These are phyloP conservation scores for Venturia nashicola DNA, from an alignment of 2,329 filamentous ascomycete genomes.

Conservation along the genomic window DNA sequence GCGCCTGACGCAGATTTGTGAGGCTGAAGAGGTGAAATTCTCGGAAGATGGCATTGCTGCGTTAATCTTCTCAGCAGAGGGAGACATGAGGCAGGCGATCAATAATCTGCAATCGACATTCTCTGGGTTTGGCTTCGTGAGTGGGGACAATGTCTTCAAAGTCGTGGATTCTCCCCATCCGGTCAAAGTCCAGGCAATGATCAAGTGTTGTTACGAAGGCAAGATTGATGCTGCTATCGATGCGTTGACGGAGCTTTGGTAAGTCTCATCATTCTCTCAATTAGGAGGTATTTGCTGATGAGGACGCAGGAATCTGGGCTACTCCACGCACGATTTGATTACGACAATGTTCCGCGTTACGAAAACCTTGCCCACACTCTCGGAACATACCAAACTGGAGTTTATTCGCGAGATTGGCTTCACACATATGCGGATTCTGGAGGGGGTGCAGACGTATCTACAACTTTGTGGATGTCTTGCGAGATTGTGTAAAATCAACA, in stretches of 20 bases:
- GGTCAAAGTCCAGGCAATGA: constrained; percentile 96
- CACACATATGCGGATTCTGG: constrained; percentile 98
- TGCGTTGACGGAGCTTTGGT: constrained; percentile 80
- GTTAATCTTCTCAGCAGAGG: constrained; percentile 93
- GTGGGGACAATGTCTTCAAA: constrained; percentile 92
- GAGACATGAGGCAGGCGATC: constrained; percentile 97
- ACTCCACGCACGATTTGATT: constrained; percentile 98
- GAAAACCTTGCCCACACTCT: constrained; percentile 83
- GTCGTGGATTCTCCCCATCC: constrained; percentile 96
- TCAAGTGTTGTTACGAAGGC: constrained; percentile 90
- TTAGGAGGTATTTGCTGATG: too few species aligned
- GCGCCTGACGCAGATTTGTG: constrained; percentile 80
- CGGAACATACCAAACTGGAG: constrained; percentile 89
- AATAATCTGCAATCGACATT: constrained; percentile 93
- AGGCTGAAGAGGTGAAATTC: constrained; percentile 81
- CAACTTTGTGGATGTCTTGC: constrained; percentile 90
- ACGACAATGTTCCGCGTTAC: constrained; percentile 99
- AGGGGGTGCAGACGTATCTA: constrained; percentile 88
- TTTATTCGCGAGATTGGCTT: constrained; percentile 99
- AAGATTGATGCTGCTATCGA: constrained; percentile 83
- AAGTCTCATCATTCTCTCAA: constrained; percentile 14
- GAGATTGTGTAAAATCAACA: constrained; percentile 86
- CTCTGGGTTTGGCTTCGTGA: constrained; percentile 94
- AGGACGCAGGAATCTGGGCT: constrained; percentile 55
- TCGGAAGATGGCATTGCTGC: constrained; percentile 90